phyloP scores from a whole-genome alignment of 192 early-diverging fungal genomes.

The Radiomyces spectabilis region DNA sequence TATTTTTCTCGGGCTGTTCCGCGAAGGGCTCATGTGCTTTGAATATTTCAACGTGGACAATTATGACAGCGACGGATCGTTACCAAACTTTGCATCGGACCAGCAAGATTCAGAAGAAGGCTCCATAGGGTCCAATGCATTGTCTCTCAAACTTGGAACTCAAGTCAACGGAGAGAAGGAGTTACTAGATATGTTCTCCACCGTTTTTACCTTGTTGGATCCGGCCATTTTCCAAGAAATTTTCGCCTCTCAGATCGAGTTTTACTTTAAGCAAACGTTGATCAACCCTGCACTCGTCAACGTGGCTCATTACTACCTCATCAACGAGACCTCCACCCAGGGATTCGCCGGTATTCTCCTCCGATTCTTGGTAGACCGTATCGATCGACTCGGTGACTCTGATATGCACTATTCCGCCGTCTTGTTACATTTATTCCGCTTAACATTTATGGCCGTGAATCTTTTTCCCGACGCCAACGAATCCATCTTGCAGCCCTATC shows the following conservation, averaged over 20 bases:
- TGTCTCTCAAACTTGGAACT: slow-evolving; percentile 44
- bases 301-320: slow-evolving; percentile 84
- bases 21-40: slow-evolving; percentile 76
- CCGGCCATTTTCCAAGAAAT: slow-evolving; percentile 92
- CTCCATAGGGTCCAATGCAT: slow-evolving; percentile 19
- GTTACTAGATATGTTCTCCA: slow-evolving; percentile 82
- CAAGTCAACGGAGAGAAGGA: slow-evolving; percentile 87
- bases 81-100: slow-evolving; percentile 7
- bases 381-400: slow-evolving; percentile 68
- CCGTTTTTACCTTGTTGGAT: slow-evolving; percentile 76
- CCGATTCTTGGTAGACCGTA: slow-evolving; percentile 67
- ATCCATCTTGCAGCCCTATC: slow-evolving; percentile 85
- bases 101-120: slow-evolving; percentile 10
- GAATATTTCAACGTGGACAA: slow-evolving; percentile 73
- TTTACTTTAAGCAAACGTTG: slow-evolving; percentile 78
- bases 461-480: slow-evolving; percentile 91
- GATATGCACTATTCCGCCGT: slow-evolving; percentile 56
- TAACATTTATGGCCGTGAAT: slow-evolving; percentile 90
- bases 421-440: slow-evolving; percentile 88
- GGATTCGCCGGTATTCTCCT: slow-evolving; percentile 75
- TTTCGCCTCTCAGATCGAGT: slow-evolving; percentile 83
- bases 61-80: slow-evolving; percentile 33
- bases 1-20: slow-evolving; percentile 64
- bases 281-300: slow-evolving; percentile 68
- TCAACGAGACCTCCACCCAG: slow-evolving; percentile 66